A percentile compares a stretch with the other conserved stretches of the same genome.
phyloP scores from a whole-genome alignment of 2,329 filamentous ascomycete genomes.

The Monosporascus sp. region DNA sequence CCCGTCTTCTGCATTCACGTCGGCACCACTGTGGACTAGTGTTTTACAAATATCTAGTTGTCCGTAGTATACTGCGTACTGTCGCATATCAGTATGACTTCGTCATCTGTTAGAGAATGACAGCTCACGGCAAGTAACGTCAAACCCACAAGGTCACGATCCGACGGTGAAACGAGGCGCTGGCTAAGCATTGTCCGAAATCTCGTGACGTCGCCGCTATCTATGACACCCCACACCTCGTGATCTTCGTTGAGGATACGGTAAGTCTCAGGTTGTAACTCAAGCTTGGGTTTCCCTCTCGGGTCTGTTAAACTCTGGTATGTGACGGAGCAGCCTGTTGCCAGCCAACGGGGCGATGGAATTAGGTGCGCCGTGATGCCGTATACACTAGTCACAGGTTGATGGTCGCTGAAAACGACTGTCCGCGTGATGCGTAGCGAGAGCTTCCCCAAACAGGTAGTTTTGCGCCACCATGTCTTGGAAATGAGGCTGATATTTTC shows the following conservation, averaged over 20 bases:
- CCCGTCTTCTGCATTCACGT: slow-evolving; percentile 4
- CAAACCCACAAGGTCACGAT: fast-evolving
- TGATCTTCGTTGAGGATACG: slow-evolving; percentile 4
- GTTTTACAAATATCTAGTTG: slow-evolving; percentile 6
- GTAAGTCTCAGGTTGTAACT: slow-evolving; percentile 1
- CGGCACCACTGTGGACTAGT: slow-evolving; percentile 10
- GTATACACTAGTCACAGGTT: slow-evolving; percentile 1
- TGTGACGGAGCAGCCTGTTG: slow-evolving; percentile 7
- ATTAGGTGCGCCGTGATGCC: slow-evolving; percentile 5
- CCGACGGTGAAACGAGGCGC: slow-evolving; percentile 7
- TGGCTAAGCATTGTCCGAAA: slow-evolving; percentile 6
- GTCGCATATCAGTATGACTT: neutral
- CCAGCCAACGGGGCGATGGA: slow-evolving; percentile 9
- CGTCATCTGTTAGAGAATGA: neutral
- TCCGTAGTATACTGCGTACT: neutral
- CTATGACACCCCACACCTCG: neutral
- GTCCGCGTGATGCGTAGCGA: neutral
- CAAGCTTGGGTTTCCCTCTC: slow-evolving; percentile 3
- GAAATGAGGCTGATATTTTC: slow-evolving; percentile 1
- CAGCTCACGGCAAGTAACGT: slow-evolving; percentile 5
- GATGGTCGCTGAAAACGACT: slow-evolving; percentile 1
- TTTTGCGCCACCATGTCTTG: neutral
- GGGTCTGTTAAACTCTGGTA: slow-evolving; percentile 7
- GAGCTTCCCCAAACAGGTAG: slow-evolving; percentile 1
- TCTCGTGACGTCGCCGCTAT: neutral